Conservation (phyloP, 768 basidiomycete species). For the Boletus pseudo-olivaceus region DNA sequence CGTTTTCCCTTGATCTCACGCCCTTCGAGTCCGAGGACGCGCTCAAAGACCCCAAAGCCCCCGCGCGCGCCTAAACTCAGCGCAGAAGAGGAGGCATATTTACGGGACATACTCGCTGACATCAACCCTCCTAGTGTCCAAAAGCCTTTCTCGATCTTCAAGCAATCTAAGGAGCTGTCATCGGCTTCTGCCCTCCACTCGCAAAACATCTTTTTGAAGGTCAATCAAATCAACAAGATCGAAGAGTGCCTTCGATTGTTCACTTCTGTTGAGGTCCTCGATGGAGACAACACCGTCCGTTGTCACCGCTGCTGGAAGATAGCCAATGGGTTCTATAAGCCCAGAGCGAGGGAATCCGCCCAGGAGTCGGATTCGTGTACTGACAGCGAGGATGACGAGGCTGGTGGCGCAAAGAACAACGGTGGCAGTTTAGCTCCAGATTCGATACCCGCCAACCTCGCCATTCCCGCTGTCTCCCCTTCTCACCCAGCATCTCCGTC, state of each 20-base stretch:
- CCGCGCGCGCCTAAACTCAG: conserved; percentile 54
- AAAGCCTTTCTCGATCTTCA: conserved; percentile 51
- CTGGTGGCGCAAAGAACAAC: conserved; percentile 19
- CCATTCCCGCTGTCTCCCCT: background rate
- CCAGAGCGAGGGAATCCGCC: conserved; percentile 17
- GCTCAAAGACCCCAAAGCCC: conserved; percentile 36
- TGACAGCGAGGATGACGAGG: conserved; percentile 33
- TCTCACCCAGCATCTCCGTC: conserved; percentile 16
- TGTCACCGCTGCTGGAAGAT: conserved; percentile 95
- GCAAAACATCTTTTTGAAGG: conserved; percentile 28
- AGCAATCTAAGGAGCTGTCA: conserved; percentile 33
- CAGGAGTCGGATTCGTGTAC: conserved; percentile 30
- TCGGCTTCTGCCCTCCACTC: conserved; percentile 12
- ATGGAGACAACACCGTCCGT: conserved; percentile 93
- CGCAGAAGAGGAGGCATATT: conserved; percentile 58
- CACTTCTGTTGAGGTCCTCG: conserved; percentile 88
- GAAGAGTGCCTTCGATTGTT: conserved; percentile 86
- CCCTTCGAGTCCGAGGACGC: conserved; percentile 28
- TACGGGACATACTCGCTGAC: conserved; percentile 67
- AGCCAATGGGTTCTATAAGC: conserved; percentile 59
- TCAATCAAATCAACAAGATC: conserved; percentile 25
- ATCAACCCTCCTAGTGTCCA: conserved; percentile 40
- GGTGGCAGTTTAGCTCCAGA: conserved; percentile 8
- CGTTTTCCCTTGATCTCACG: conserved; percentile 26
- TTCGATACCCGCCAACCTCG: conserved; percentile 30